phyloP scores from a whole-genome alignment of 2,329 filamentous ascomycete genomes.

The Aspergillus sojae region DNA sequence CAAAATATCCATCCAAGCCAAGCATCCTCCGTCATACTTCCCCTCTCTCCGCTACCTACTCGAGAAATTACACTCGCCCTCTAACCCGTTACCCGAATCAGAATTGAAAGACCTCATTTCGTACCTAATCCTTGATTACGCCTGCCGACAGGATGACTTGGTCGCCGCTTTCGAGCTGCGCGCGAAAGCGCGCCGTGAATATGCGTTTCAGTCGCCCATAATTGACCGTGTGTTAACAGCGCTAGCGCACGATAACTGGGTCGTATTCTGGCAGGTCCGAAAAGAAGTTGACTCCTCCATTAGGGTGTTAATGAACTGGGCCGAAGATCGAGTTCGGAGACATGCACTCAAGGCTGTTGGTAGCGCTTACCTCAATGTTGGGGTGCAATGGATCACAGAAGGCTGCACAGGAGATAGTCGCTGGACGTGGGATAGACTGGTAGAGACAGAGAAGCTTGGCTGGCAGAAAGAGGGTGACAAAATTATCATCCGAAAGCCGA shows the following conservation, averaged over 20 bases:
- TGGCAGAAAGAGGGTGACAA: slow-evolving; percentile 77
- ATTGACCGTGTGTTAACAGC: slow-evolving; percentile 70
- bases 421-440: slow-evolving; percentile 72
- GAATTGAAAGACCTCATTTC: slow-evolving; percentile 78
- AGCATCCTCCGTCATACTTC: slow-evolving; percentile 85
- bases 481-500: slow-evolving; percentile 72
- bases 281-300: slow-evolving; percentile 77
- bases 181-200: slow-evolving; percentile 49
- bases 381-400: slow-evolving; percentile 70
- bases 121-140: slow-evolving; percentile 84
- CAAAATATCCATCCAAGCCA: slow-evolving; percentile 76
- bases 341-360: slow-evolving; percentile 87
- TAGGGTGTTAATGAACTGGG: slow-evolving; percentile 77
- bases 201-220: slow-evolving; percentile 66
- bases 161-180: slow-evolving; percentile 71
- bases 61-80: slow-evolving; percentile 65
- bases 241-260: slow-evolving; percentile 80
- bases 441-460: slow-evolving; percentile 70
- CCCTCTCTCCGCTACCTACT: slow-evolving; percentile 82
- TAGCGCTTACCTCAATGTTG: slow-evolving; percentile 75
- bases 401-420: slow-evolving; percentile 46
- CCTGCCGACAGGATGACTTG: slow-evolving; percentile 78
- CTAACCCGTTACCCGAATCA: slow-evolving; percentile 67
- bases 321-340: slow-evolving; percentile 71
- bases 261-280: slow-evolving; percentile 72